These are phyloP conservation scores for Lentithecium fluviatile DNA, from an alignment of 495 filamentous ascomycete species.

Conservation along the genomic window DNA sequence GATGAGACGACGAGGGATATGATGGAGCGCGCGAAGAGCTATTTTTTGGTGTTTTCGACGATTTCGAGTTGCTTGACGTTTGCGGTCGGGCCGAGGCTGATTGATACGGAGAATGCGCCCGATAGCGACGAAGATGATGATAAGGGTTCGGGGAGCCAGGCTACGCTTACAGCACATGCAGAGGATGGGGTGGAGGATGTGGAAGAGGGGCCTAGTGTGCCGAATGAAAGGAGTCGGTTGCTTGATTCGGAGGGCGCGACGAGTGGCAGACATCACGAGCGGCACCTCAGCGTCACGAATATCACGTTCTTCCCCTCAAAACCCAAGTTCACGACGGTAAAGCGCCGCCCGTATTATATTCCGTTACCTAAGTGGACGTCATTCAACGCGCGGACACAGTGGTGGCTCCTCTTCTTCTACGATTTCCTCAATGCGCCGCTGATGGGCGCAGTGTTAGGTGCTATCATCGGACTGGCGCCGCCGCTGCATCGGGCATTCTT, in stretches of 20 bases:
- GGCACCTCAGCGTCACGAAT: slow-evolving; percentile 1
- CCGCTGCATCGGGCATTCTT: slow-evolving; percentile 64
- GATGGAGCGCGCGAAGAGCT: slow-evolving; percentile 64
- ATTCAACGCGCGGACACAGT: slow-evolving; percentile 40
- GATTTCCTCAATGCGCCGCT: slow-evolving; percentile 62
- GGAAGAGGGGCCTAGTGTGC: slow-evolving; percentile 23
- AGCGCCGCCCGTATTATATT: slow-evolving; percentile 15
- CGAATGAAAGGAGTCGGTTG: slow-evolving; percentile 49
- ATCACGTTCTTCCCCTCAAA: slow-evolving; percentile 34
- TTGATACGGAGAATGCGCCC: slow-evolving; percentile 48
- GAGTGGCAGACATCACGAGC: slow-evolving; percentile 8
- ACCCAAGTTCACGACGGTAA: slow-evolving; percentile 8
- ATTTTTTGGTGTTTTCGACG: slow-evolving; percentile 61
- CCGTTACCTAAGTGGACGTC: slow-evolving; percentile 38
- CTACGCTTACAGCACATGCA: slow-evolving; percentile 34
- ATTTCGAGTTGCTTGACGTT: slow-evolving; percentile 61
- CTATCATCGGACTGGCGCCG: slow-evolving; percentile 59
- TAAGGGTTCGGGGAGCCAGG: no score
- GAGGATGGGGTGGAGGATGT: slow-evolving; percentile 33
- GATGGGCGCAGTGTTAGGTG: slow-evolving; percentile 59
- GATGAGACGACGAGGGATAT: slow-evolving; percentile 50
- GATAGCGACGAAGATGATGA: slow-evolving; percentile 29
- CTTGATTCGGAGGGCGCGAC: no score
- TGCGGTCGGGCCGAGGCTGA: slow-evolving; percentile 58
- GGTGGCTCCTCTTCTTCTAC: slow-evolving; percentile 47